Percentiles rank a stretch among this genome's conserved stretches.
These are phyloP conservation scores for Phenoliferia sp. DNA, from an alignment of 1,284 basidiomycete genomes.

Conservation along the genomic window DNA sequence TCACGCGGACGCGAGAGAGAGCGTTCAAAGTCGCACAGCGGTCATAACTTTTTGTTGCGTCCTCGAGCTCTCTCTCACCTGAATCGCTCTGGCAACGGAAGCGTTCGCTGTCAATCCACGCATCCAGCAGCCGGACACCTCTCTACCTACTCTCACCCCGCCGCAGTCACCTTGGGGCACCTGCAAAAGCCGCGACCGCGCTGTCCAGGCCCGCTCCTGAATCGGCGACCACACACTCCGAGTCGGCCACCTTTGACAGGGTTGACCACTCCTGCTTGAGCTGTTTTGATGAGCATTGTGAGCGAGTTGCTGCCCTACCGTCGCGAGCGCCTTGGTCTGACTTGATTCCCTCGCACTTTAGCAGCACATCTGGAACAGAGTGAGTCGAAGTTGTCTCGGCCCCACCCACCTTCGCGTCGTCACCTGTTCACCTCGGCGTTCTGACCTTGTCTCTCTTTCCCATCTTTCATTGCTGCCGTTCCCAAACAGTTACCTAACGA, in stretches of 20 bases:
- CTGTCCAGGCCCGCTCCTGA: neutral
- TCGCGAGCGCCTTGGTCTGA: neutral
- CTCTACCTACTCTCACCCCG: too few species aligned
- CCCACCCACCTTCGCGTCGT: neutral
- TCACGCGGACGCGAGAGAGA: too few species aligned
- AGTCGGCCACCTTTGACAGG: neutral
- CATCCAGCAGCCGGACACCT: too few species aligned
- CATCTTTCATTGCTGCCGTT: neutral
- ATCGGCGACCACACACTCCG: too few species aligned
- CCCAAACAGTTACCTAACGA: neutral
- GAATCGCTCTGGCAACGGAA: too few species aligned
- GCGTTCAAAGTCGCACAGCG: too few species aligned
- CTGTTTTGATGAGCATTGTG: neutral
- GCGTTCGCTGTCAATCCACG: too few species aligned
- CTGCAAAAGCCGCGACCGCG: neutral
- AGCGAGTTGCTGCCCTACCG: neutral
- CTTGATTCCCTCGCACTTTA: neutral
- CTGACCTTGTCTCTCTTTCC: neutral
- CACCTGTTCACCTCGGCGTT: neutral
- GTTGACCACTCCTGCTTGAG: neutral
- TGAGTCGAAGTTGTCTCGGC: neutral
- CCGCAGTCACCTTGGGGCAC: too few species aligned
- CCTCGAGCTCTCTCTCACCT: too few species aligned
- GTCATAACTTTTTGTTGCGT: too few species aligned
- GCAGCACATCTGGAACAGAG: neutral